Percentiles rank a stretch among this genome's conserved stretches.
Conservation (phyloP, 768 basidiomycete genomes). For the Amanita jacksonii region DNA sequence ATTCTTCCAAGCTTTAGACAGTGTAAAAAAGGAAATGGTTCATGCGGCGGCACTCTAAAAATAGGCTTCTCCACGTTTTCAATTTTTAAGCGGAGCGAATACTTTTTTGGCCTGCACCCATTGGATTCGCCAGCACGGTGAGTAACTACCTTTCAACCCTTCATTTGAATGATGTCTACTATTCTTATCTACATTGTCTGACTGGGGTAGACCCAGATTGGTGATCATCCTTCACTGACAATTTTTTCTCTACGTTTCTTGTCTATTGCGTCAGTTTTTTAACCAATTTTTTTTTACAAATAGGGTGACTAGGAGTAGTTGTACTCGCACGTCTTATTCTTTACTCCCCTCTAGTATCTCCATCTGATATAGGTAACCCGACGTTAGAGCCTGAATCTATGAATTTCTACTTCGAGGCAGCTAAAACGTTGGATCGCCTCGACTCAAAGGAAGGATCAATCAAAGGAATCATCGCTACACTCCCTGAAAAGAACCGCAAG, state of each 20-base stretch:
- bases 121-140: constrained; percentile 12
- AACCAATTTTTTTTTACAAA: not conserved
- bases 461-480: constrained; percentile 67
- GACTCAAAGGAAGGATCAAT: constrained; percentile 89
- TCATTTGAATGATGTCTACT: constrained; percentile 43
- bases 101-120: too few relatives aligned
- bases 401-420: constrained; percentile 96
- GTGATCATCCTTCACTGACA: constrained; percentile 28
- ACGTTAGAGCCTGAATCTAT: constrained; percentile 30
- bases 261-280: not conserved
- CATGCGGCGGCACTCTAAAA: not conserved
- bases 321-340: constrained; percentile 3
- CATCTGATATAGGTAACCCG: constrained; percentile 2
- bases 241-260: constrained; percentile 19
- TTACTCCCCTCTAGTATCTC: not conserved
- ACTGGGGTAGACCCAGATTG: constrained; percentile 43
- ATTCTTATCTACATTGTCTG: constrained; percentile 91
- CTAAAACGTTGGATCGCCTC: constrained; percentile 72
- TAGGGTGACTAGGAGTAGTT: not conserved
- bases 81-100: constrained; percentile 28
- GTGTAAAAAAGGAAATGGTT: constrained; percentile 7
- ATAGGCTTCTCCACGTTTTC: too few relatives aligned
- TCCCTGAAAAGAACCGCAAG: constrained; percentile 68
- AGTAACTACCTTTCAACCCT: constrained; percentile 6
- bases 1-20: not conserved